phyloP scores from a whole-genome alignment of 352 stramenopile species.

The Pythium sukuiense region DNA sequence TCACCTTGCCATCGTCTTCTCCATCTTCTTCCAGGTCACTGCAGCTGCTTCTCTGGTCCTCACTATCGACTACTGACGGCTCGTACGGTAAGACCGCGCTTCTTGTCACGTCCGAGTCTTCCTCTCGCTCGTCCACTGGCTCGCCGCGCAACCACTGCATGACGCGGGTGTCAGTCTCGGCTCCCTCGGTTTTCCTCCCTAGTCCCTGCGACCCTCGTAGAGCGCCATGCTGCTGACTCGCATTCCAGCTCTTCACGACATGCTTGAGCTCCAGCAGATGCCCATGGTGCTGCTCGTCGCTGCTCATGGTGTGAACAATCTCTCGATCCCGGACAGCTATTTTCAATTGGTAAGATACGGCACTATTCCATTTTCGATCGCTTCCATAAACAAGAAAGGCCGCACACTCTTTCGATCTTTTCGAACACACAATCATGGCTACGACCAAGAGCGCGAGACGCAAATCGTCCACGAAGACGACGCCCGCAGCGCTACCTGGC shows the following conservation, averaged over 20 bases:
- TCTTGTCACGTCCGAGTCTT: neutral
- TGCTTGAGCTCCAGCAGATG: conserved; percentile 21
- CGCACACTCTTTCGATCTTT: conserved; percentile 15
- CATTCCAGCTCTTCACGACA: conserved; percentile 23
- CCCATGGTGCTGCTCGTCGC: neutral
- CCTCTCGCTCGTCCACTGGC: neutral
- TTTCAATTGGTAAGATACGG: conserved; percentile 4
- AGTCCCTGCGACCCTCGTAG: neutral
- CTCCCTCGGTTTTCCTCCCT: neutral
- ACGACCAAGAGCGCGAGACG: conserved; percentile 10
- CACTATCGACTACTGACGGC: neutral
- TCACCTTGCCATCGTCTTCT: conserved; percentile 1
- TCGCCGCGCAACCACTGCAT: conserved; percentile 9
- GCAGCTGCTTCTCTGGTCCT: neutral
- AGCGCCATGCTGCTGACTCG: neutral
- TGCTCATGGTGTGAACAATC: neutral
- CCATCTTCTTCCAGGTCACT: conserved; percentile 9
- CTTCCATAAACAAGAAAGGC: conserved; percentile 11
- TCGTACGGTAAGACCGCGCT: neutral
- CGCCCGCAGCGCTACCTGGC: neutral
- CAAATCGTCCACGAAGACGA: neutral
- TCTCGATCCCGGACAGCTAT: neutral
- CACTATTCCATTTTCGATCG: neutral
- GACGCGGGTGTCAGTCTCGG: neutral
- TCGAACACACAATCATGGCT: neutral